phyloP scores from a whole-genome alignment of 1,139 yeast species.

The Candida sp. region DNA sequence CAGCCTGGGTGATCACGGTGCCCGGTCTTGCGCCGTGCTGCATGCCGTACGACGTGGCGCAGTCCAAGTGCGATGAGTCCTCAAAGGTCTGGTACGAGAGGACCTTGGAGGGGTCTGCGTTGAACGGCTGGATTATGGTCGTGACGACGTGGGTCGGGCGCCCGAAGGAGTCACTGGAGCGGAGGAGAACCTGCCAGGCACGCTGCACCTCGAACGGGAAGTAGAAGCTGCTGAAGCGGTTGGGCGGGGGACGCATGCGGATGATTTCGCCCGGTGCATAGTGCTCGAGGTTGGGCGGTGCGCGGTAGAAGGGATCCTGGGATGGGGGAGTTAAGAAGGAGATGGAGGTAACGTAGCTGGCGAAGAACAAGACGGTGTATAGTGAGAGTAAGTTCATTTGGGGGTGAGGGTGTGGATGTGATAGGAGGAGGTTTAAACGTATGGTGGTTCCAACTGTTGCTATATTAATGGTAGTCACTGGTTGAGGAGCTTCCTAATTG shows the following conservation, averaged over 20 bases:
- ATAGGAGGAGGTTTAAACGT: too few relatives aligned
- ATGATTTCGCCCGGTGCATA: slow-evolving; percentile 28
- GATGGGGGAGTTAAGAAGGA: slow-evolving; percentile 17
- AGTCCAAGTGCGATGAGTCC: slow-evolving; percentile 13
- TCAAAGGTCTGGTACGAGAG: slow-evolving; percentile 21
- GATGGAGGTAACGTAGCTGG: slow-evolving; percentile 79
- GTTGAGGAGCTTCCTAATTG: too few relatives aligned
- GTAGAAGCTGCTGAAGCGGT: slow-evolving; percentile 15
- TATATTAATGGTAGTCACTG: too few relatives aligned
- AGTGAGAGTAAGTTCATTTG: too few relatives aligned
- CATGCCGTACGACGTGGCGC: neutral
- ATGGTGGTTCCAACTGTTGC: too few relatives aligned
- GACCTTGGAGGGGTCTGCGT: slow-evolving; percentile 24
- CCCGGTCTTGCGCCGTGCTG: neutral
- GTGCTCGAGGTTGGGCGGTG: slow-evolving; percentile 28
- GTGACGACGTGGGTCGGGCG: slow-evolving; percentile 33
- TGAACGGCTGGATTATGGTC: slow-evolving; percentile 34
- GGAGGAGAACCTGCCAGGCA: neutral
- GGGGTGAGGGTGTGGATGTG: too few relatives aligned
- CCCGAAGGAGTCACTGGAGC: slow-evolving; percentile 27
- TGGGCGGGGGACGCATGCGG: slow-evolving; percentile 25
- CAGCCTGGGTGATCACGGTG: slow-evolving; percentile 14
- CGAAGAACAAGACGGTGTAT: slow-evolving; percentile 79
- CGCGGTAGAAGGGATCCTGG: slow-evolving; percentile 29
- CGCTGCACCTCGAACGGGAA: neutral